Evolutionary conservation across 805 yeast species (phyloP), one percentile per base, ranked within the genome.

Genomic region (Barnettozyma botsteinii): DNA sequence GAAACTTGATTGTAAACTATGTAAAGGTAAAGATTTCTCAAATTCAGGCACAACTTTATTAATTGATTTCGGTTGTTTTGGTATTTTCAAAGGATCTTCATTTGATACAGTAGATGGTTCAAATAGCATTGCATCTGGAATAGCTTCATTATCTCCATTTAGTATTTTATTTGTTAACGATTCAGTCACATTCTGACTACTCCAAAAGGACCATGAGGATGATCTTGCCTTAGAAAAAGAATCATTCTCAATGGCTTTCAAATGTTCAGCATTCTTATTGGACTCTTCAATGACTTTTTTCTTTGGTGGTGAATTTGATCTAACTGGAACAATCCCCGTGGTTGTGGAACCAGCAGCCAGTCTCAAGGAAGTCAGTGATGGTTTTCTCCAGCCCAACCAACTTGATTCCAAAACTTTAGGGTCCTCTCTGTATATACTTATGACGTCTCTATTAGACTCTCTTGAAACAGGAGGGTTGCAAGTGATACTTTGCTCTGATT

Each of bases 201-300:
- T 50, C 57, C 59, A 54, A 23, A 56, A 47, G 2, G 60, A 53
- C 60, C 60, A 56, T 1, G 60, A 53, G 1, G 45, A 40, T 4
- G 40, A 17, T n/a, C 45, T 33, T 7, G 23, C 37, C 18, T 34
- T 38, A 9, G 24, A 12, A 12, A 15, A 13, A 10, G 37, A n/a
- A 22, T 40, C 40, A 25, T 17, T 36, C 14, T 32, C 43, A n/a
- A 33, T 13, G 1, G 40, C 33, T 15, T 35, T 36, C 15, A 40
- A 17, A 10, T 27, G 26, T 14, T 36, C 43, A 2, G 33, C 27
- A 11, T 24, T 31, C 13, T 26, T 35, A n/a, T 23, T 15, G 7
- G 31, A 9, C 14, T 35, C 43, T 18, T 40, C 40, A 14, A 19
- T 13, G 3, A 29, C 25, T 20, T 38, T 31, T 12, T 24, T 33